These are phyloP conservation scores for Fusarium sp. DNA, from an alignment of 2,329 filamentous ascomycete genomes.

Conservation along the genomic window DNA sequence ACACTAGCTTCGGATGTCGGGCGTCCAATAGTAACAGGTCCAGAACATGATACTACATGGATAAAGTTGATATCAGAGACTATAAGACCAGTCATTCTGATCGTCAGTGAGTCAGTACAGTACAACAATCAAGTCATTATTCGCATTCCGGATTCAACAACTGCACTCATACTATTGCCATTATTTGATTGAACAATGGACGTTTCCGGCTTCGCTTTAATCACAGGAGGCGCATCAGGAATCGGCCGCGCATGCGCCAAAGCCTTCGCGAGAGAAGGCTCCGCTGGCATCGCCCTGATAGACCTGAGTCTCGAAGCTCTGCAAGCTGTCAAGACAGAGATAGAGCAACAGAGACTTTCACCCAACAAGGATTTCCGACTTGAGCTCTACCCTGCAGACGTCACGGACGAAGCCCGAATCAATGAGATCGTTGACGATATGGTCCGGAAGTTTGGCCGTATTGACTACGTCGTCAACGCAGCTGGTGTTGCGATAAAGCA, in stretches of 20 bases:
- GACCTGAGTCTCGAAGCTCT: constrained; percentile 42
- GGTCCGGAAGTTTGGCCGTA: constrained; percentile 48
- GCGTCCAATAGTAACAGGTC: not conserved
- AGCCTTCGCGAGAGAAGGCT: constrained; percentile 45
- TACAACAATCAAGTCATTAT: fast-evolving
- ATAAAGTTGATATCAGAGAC: fast-evolving
- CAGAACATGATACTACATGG: fast-evolving
- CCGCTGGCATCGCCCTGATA: constrained; percentile 45
- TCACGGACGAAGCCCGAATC: constrained; percentile 46
- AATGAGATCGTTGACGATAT: constrained; percentile 42
- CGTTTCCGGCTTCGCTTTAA: constrained; percentile 47
- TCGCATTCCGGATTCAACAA: fast-evolving
- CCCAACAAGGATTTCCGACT: not conserved
- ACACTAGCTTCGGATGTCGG: constrained; percentile 3
- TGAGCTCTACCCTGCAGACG: constrained; percentile 35
- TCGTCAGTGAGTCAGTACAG: fast-evolving
- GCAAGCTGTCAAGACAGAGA: constrained; percentile 27
- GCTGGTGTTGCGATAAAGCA: constrained; percentile 55
- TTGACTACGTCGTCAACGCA: constrained; percentile 56
- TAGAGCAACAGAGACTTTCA: constrained; percentile 24
- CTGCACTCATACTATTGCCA: fast-evolving
- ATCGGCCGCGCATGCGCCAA: constrained; percentile 47
- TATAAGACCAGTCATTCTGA: not conserved
- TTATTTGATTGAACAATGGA: constrained; percentile 17
- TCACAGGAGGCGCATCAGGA: constrained; percentile 49